Evolutionary conservation across 2,329 filamentous ascomycete genomes (phyloP).

Genomic region (Xylariaceae sp.): DNA sequence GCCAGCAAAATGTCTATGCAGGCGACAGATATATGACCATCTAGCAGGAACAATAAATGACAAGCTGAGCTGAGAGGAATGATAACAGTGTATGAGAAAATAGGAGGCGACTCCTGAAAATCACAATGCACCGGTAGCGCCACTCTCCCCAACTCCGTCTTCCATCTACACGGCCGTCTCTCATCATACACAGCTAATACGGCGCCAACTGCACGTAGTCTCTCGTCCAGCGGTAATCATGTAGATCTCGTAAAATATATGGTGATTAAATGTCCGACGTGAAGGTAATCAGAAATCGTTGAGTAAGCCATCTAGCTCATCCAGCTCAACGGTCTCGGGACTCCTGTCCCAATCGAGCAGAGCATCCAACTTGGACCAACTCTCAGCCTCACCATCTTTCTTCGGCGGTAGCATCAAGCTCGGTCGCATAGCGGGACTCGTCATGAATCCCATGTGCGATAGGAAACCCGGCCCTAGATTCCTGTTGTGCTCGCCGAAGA

Average conservation of each 20-base stretch:
- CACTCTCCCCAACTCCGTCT: constrained; percentile 28
- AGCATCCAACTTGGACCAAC: constrained; percentile 48
- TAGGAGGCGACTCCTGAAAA: constrained; percentile 17
- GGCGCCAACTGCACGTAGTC: constrained; percentile 14
- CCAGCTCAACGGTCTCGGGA: constrained; percentile 87
- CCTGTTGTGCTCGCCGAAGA: constrained; percentile 52
- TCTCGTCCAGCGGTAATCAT: constrained; percentile 5
- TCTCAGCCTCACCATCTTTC: constrained; percentile 46
- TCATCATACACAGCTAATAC: constrained; percentile 25
- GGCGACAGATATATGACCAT: constrained; percentile 11
- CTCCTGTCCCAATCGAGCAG: constrained; percentile 66
- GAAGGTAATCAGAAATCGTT: constrained; percentile 63
- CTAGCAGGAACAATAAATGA: constrained; percentile 10
- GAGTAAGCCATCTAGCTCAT: constrained; percentile 88
- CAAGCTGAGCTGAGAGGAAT: constrained; percentile 13
- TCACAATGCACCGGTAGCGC: constrained; percentile 19
- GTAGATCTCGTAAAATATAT: constrained; percentile 8
- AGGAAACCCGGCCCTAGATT: constrained; percentile 37
- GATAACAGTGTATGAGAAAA: constrained; percentile 10
- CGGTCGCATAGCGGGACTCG: constrained; percentile 60
- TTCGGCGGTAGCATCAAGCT: constrained; percentile 47
- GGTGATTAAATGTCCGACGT: constrained; percentile 3
- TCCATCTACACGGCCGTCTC: constrained; percentile 20
- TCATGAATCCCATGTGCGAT: constrained; percentile 48
- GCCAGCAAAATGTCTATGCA: constrained; percentile 10